Percentiles rank a stretch among this genome's conserved stretches.
Conservation (phyloP, 2,329 filamentous ascomycete species). For the Hysterium pulicare region DNA sequence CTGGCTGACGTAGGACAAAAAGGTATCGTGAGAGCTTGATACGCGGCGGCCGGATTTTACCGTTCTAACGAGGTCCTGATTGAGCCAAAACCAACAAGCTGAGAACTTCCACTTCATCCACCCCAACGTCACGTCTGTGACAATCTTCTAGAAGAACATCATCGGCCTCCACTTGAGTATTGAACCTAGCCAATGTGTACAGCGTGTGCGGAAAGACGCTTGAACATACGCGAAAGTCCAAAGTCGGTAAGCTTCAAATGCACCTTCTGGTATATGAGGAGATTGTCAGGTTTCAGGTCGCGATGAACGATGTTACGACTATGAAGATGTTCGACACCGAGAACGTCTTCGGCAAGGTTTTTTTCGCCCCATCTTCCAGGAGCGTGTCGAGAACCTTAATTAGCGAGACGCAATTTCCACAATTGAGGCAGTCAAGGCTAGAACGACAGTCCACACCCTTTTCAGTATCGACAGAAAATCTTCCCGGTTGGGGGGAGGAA, state of each 20-base stretch:
- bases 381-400: conserved; percentile 91
- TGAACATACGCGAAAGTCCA: conserved; percentile 93
- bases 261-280: conserved; percentile 93
- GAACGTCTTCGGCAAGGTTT: conserved; percentile 94
- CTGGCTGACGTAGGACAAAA: conserved; percentile 43
- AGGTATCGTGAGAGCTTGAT: conserved; percentile 37
- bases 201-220: too few species aligned
- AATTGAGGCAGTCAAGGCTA: conserved; percentile 98
- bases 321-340: conserved; percentile 96
- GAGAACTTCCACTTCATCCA: too few species aligned
- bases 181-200: too few species aligned
- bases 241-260: conserved; percentile 98
- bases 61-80: too few species aligned
- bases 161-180: too few species aligned
- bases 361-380: conserved; percentile 96
- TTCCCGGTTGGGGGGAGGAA: too few species aligned
- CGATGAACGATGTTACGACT: conserved; percentile 92
- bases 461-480: too few species aligned
- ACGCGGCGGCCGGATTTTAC: too few species aligned
- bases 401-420: conserved; percentile 91
- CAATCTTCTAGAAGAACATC: too few species aligned
- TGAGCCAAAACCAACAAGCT: too few species aligned
- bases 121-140: too few species aligned
- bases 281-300: conserved; percentile 94
- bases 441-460: too few species aligned